phyloP scores from a whole-genome alignment of 164 flowering plant genomes.

The Macadamia integrifolia region DNA sequence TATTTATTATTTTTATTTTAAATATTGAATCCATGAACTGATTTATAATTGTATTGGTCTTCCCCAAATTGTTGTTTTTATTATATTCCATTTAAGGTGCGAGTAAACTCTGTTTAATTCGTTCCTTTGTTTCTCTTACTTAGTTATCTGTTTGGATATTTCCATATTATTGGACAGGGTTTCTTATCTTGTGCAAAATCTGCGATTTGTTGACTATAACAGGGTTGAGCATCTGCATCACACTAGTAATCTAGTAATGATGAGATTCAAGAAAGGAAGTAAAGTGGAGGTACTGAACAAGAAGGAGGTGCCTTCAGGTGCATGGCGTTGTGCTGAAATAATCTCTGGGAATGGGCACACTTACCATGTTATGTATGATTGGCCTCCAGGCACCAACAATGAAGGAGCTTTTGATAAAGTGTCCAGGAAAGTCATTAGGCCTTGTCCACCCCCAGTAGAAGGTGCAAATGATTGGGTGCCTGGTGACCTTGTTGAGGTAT shows the following conservation, averaged over 20 bases:
- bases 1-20: no score
- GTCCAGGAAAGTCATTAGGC: conserved; percentile 59
- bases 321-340: conserved; percentile 70
- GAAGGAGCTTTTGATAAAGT: conserved; percentile 41
- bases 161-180: no score
- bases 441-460: conserved; percentile 47
- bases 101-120: not conserved
- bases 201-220: not conserved
- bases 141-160: not conserved
- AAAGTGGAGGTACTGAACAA: conserved; percentile 64
- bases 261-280: conserved; percentile 65
- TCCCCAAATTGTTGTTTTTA: not conserved
- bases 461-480: conserved; percentile 36
- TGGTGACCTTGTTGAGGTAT: conserved; percentile 74
- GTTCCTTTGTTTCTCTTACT: not conserved
- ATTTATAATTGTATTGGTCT: no score
- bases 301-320: conserved; percentile 49
- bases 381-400: conserved; percentile 7
- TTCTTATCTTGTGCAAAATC: not conserved
- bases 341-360: conserved; percentile 64
- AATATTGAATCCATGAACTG: not conserved
- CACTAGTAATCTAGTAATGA: conserved; percentile 17
- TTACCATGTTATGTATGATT: conserved; percentile 53
- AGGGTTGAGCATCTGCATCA: conserved; percentile 9
- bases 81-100: not conserved